Conservation (phyloP, 495 filamentous ascomycete species). For the Staphylotrichum longicolle region DNA sequence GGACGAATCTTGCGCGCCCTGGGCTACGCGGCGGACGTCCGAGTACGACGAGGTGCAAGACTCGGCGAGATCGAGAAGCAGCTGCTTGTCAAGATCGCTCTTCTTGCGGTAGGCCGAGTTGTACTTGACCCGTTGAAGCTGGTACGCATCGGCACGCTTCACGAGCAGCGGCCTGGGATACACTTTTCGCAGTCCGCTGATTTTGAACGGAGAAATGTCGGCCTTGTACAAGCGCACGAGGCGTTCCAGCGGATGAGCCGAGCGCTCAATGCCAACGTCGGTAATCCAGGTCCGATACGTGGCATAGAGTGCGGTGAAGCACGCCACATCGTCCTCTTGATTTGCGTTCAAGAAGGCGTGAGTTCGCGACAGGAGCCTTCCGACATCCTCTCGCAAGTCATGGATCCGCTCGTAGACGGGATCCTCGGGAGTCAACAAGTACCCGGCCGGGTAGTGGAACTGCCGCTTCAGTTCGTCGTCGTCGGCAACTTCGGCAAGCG, state of each 20-base stretch:
- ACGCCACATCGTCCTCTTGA: slow-evolving; percentile 93
- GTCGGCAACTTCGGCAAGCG: slow-evolving; percentile 65
- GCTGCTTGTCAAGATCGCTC: slow-evolving; percentile 75
- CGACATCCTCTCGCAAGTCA: slow-evolving; percentile 70
- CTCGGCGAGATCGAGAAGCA: slow-evolving; percentile 84
- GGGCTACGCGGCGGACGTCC: slow-evolving; percentile 89
- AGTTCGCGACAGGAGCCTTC: slow-evolving; percentile 75
- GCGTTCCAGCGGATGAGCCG: slow-evolving; percentile 88
- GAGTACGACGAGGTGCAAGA: slow-evolving; percentile 93
- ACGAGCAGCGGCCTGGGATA: slow-evolving; percentile 89
- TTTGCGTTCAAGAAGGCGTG: slow-evolving; percentile 79
- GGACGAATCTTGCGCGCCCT: slow-evolving; percentile 87
- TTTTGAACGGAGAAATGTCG: slow-evolving; percentile 89
- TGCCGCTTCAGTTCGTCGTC: slow-evolving; percentile 79
- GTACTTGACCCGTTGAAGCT: slow-evolving; percentile 86
- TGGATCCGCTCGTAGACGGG: slow-evolving; percentile 73
- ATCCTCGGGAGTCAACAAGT: slow-evolving; percentile 62
- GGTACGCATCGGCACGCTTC: slow-evolving; percentile 88
- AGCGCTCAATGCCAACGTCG: slow-evolving; percentile 93
- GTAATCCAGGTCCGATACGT: slow-evolving; percentile 96
- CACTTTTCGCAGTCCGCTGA: slow-evolving; percentile 84
- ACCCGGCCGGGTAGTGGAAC: slow-evolving; percentile 83
- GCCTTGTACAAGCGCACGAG: slow-evolving; percentile 75
- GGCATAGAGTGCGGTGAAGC: slow-evolving; percentile 88
- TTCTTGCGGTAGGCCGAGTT: slow-evolving; percentile 84